A percentile compares a stretch with the other conserved stretches of the same genome.
These are phyloP conservation scores for Microstegium vimineum DNA, from an alignment of 176 grass and related monocot species.

Conservation along the genomic window DNA sequence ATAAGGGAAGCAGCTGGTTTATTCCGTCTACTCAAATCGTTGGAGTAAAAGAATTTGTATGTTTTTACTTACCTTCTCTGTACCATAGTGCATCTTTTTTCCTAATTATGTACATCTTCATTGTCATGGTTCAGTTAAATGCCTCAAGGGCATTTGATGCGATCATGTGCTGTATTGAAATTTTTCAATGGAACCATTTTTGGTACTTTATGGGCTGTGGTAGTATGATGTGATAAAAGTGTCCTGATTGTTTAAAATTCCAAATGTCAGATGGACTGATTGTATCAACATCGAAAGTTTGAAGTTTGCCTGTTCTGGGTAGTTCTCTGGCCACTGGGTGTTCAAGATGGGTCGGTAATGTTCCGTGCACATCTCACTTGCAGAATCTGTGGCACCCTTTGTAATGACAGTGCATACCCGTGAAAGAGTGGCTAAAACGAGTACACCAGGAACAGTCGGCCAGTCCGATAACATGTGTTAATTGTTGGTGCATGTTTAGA, in stretches of 20 bases:
- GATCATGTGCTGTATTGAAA: constrained; percentile 3
- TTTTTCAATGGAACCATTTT: constrained; percentile 7
- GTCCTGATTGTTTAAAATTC: constrained; percentile 19
- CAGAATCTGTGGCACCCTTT: neutral
- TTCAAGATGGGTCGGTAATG: neutral
- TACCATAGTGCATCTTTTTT: constrained; percentile 11
- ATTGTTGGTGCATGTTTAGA: constrained; percentile 21
- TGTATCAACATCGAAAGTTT: constrained; percentile 18
- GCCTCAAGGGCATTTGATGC: neutral
- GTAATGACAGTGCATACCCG: neutral
- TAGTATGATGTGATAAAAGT: constrained; percentile 20
- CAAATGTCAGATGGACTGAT: constrained; percentile 38
- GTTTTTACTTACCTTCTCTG: constrained; percentile 37
- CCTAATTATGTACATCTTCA: constrained; percentile 32
- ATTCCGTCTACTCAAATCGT: constrained; percentile 91
- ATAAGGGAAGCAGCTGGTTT: constrained; percentile 98
- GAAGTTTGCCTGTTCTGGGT: constrained; percentile 34
- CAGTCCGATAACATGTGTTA: neutral
- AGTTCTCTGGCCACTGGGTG: constrained; percentile 21
- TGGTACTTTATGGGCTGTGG: constrained; percentile 8
- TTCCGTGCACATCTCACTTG: neutral
- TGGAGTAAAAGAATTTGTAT: constrained; percentile 73
- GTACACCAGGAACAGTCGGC: neutral
- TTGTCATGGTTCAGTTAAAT: constrained; percentile 16
- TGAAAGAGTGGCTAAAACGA: constrained; percentile 9